Conservation (phyloP, 352 stramenopile genomes). For the Globisporangium paroecandrum region DNA sequence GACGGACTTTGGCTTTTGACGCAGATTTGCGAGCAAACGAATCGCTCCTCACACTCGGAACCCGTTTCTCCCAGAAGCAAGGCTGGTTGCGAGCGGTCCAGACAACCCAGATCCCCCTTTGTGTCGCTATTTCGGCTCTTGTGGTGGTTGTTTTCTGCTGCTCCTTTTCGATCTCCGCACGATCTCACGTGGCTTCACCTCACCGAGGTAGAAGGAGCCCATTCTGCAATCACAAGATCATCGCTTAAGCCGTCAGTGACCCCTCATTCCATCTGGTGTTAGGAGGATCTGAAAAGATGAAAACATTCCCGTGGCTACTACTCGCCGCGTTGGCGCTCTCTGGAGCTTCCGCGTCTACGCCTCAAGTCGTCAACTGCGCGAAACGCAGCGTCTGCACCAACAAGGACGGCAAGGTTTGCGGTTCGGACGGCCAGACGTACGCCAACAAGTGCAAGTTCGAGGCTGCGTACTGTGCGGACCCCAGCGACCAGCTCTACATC, state of each 20-base stretch:
- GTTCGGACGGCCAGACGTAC: conserved; percentile 53
- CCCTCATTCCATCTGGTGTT: background rate
- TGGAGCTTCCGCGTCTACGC: background rate
- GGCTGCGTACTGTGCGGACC: conserved; percentile 30
- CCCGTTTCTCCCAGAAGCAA: background rate
- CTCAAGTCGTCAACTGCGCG: conserved; percentile 5
- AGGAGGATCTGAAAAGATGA: background rate
- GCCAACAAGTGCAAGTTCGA: conserved; percentile 47
- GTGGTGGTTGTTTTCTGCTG: background rate
- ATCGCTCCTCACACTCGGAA: too few relatives aligned
- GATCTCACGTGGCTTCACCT: background rate
- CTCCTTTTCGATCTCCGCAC: background rate
- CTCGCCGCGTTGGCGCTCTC: conserved; percentile 6
- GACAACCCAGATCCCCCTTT: background rate
- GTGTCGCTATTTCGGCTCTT: background rate
- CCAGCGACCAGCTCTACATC: conserved; percentile 23
- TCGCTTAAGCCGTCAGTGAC: background rate
- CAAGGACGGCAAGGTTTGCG: conserved; percentile 44
- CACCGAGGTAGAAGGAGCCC: background rate
- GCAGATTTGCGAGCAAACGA: too few relatives aligned
- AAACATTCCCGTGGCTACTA: conserved; percentile 4
- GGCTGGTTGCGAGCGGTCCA: background rate
- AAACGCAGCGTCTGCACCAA: conserved; percentile 18
- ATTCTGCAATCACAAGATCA: background rate
- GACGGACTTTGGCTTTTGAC: background rate